Base-by-base conservation (phyloP, 345 rosid genomes). In the Populus deltoides region DNA sequence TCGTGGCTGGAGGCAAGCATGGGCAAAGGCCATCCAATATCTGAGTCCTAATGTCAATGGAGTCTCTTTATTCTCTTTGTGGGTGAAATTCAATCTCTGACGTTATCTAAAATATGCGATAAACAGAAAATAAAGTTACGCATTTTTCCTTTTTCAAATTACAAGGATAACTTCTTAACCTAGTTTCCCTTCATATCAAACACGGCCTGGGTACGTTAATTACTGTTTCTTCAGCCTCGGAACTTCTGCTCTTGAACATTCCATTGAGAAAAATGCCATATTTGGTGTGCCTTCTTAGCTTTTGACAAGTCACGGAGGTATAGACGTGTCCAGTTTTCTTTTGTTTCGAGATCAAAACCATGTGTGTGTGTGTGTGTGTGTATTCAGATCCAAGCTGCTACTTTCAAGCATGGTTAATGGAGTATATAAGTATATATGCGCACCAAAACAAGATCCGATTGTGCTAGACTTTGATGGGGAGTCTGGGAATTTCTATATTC, bases 351-450 rank as follows among this genome's bases (percentile, higher is more conserved):
- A 53, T 53, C 61, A 53, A 53, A 20, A 20, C 61, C 61, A 20
- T 20, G 0, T 29, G 2, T 29, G 31, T 29, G 29, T 29, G 29
- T 29, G 29, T 29, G 29, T 29, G 31, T 29, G 27, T 27, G 27
- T 27, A 22, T 55, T 55, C 24, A 53, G 59, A 18, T 53, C 59
- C 59, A 53, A 45, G 22, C 33, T 41, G 45, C 16, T 59, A 74
- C 25, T 74, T 41, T 63, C 9, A 20, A 47, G 72, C 65, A 29
- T 75, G 47, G 35, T 18, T 66, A 20, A 33, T 75, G 76, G 76
- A 53, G 27, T 18, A 43, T 27, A 20, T 5, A 27, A 24, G 35
- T 33, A 33, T 33, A 63, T 5, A 62, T 75, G 77, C 70, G 70
- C 71, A 75, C 71, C 11, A 2, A 43, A 43, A 31, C 22, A 43